phyloP scores from a whole-genome alignment of 129 eudicot genomes.

The Escallonia herrerae region DNA sequence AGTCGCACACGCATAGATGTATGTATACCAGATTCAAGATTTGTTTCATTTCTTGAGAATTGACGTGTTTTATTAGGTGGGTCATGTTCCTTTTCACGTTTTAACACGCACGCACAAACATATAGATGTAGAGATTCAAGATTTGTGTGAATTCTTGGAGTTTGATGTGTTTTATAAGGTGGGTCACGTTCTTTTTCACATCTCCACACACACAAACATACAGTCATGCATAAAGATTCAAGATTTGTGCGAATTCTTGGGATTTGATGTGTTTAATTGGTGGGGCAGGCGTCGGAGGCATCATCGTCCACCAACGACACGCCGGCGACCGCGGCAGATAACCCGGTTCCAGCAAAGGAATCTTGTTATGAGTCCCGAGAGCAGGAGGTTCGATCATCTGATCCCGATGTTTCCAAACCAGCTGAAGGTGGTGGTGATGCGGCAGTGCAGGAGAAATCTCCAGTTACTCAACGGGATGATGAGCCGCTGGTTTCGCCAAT shows the following conservation, averaged over 20 bases:
- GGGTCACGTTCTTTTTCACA: no score
- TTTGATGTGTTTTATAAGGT: not conserved
- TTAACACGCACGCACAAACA: not conserved
- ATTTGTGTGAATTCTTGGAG: not conserved
- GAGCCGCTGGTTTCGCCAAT: conserved; percentile 42
- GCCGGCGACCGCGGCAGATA: conserved; percentile 21
- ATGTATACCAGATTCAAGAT: not conserved
- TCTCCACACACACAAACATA: no score
- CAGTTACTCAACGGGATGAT: conserved; percentile 45
- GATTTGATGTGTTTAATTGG: conserved; percentile 6
- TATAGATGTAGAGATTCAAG: not conserved
- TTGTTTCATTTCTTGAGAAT: not conserved
- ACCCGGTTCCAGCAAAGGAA: conserved; percentile 37
- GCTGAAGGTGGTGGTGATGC: conserved; percentile 32
- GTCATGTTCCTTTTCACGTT: no score
- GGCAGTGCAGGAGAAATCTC: conserved; percentile 37
- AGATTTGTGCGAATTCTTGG: not conserved
- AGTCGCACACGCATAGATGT: not conserved
- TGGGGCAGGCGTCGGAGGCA: conserved; percentile 50
- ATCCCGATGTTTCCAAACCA: conserved; percentile 38
- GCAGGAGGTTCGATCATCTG: conserved; percentile 68
- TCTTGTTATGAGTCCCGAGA: conserved; percentile 44
- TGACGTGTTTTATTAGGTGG: not conserved
- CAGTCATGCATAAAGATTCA: no score
- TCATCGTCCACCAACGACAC: conserved; percentile 50